Evolutionary conservation across 345 rosid species (phyloP).

Genomic region (Linum trigynum): DNA sequence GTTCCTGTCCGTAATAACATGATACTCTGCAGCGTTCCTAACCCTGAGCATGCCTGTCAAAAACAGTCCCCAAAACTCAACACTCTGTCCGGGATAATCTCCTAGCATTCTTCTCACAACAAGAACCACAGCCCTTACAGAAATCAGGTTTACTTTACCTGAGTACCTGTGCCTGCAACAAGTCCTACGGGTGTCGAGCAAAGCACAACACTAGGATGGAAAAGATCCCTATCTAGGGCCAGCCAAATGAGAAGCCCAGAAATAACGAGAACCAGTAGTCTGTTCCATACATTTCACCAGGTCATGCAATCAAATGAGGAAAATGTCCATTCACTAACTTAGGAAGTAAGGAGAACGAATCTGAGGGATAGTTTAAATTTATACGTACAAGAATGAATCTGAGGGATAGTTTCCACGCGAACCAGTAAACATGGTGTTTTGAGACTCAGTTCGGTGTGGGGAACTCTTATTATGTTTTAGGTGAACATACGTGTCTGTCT

Average conservation of each 20-base stretch:
- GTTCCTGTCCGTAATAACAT: slow-evolving; percentile 46
- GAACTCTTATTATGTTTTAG: no score
- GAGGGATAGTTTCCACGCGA: slow-evolving; percentile 34
- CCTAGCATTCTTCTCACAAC: no score
- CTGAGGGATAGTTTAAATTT: background rate
- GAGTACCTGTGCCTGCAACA: slow-evolving; percentile 52
- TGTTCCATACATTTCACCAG: slow-evolving; percentile 9
- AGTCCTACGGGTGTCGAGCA: slow-evolving; percentile 55
- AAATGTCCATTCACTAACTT: background rate
- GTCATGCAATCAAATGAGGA: slow-evolving; percentile 3
- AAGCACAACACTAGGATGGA: slow-evolving; percentile 64
- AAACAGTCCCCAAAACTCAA: background rate
- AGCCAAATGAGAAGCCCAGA: slow-evolving; percentile 59
- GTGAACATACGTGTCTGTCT: no score
- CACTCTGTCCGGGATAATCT: no score
- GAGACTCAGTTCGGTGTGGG: background rate
- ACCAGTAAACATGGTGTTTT: background rate
- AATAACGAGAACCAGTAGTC: slow-evolving; percentile 68
- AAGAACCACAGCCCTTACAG: no score
- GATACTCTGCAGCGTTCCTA: slow-evolving; percentile 54
- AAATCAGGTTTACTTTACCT: slow-evolving; percentile 24
- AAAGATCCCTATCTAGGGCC: slow-evolving; percentile 60
- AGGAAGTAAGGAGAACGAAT: background rate
- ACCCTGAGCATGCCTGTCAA: slow-evolving; percentile 51
- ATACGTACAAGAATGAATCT: slow-evolving; percentile 45